phyloP scores from a whole-genome alignment of 768 basidiomycete genomes.

The Holtermannia corniformis region DNA sequence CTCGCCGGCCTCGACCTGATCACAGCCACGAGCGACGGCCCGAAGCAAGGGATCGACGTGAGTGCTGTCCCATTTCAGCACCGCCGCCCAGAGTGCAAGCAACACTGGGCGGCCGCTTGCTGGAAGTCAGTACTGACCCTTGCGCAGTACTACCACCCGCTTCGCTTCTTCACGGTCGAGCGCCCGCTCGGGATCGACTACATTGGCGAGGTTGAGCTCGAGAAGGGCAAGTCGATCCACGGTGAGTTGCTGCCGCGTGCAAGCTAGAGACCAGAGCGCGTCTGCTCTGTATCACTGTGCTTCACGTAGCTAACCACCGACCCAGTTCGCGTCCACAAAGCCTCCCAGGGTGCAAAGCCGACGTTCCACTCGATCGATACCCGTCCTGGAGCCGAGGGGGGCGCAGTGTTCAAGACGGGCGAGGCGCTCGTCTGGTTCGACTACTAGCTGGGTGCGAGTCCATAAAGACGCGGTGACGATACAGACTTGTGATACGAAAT shows the following conservation, averaged over 20 bases:
- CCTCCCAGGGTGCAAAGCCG: conserved; percentile 11
- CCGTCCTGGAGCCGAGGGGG: conserved; percentile 31
- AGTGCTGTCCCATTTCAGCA: conserved; percentile 1
- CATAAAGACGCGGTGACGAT: too few species aligned
- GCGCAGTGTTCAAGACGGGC: conserved; percentile 34
- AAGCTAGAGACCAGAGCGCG: too few species aligned
- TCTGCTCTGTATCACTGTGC: too few species aligned
- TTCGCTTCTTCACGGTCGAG: conserved; percentile 31
- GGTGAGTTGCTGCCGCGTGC: conserved; percentile 12
- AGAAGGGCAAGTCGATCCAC: conserved; percentile 38
- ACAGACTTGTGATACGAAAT: background rate
- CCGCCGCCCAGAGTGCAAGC: background rate
- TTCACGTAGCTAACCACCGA: background rate
- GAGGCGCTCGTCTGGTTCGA: conserved; percentile 35
- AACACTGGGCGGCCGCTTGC: background rate
- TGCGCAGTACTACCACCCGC: conserved; percentile 33
- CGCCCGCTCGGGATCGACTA: conserved; percentile 34
- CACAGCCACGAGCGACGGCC: conserved; percentile 12
- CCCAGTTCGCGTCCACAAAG: conserved; percentile 31
- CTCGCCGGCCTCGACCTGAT: conserved; percentile 28
- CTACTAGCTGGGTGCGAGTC: conserved; percentile 27
- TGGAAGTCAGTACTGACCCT: background rate
- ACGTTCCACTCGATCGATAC: conserved; percentile 40
- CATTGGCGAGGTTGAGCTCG: conserved; percentile 39
- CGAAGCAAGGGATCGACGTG: conserved; percentile 31